phyloP scores from a whole-genome alignment of 2,329 filamentous ascomycete species.

The Ciborinia camelliae region DNA sequence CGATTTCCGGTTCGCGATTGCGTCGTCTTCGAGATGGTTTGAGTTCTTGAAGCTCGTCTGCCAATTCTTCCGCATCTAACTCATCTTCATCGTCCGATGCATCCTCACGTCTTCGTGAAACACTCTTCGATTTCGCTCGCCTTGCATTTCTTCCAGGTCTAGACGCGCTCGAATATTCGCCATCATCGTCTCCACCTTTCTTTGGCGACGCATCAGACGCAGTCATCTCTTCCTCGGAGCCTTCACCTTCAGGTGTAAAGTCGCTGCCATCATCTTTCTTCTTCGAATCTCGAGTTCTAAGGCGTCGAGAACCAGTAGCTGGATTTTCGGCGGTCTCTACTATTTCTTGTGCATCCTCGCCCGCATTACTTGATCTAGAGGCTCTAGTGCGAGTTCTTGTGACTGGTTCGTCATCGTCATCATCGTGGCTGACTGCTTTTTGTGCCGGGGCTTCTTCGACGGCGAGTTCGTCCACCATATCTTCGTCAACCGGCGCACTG shows the following conservation, averaged over 20 bases:
- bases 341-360: constrained; percentile 46
- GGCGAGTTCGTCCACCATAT: constrained; percentile 25
- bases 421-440: constrained; percentile 23
- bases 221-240: constrained; percentile 51
- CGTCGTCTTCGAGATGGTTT: constrained; percentile 45
- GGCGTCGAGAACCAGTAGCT: constrained; percentile 31
- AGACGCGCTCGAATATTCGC: constrained; percentile 48
- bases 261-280: constrained; percentile 37
- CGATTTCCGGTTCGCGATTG: constrained; percentile 53
- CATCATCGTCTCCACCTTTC: constrained; percentile 45
- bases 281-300: constrained; percentile 32
- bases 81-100: constrained; percentile 53
- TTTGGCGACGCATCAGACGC: constrained; percentile 39
- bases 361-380: constrained; percentile 39
- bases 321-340: constrained; percentile 44
- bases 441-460: constrained; percentile 20
- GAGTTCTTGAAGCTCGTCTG: constrained; percentile 63
- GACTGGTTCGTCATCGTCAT: constrained; percentile 37
- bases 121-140: constrained; percentile 45
- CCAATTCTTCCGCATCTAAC: constrained; percentile 61
- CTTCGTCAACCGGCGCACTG: constrained; percentile 23
- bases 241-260: constrained; percentile 40
- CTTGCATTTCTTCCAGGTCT: constrained; percentile 47
- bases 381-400: constrained; percentile 42
- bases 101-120: constrained; percentile 46